Evolutionary conservation across 192 early-diverging fungal species (phyloP).

Genomic region (Coemansia furcata): DNA sequence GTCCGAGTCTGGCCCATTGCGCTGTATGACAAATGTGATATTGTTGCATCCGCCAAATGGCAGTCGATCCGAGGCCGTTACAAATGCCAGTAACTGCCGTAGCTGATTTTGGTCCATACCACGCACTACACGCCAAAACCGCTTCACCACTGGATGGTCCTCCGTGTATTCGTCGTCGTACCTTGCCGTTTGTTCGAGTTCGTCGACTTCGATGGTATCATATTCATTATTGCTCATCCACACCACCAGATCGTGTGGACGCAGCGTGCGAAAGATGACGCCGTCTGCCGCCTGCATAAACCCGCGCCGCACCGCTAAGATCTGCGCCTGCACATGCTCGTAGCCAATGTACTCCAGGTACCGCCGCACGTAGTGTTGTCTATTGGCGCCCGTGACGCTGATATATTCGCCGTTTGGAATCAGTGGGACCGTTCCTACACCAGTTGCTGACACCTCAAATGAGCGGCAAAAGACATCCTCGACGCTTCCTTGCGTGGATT

Average conservation of each 20-base stretch:
- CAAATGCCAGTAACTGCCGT: constrained; percentile 78
- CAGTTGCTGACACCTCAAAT: constrained; percentile 68
- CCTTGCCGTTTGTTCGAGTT: constrained; percentile 65
- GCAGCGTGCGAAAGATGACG: constrained; percentile 34
- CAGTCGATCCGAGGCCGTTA: constrained; percentile 87
- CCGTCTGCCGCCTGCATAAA: constrained; percentile 62
- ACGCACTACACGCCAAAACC: constrained; percentile 86
- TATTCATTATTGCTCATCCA: constrained; percentile 61
- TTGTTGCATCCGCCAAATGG: constrained; percentile 77
- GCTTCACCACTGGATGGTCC: constrained; percentile 62
- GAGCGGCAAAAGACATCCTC: constrained; percentile 78
- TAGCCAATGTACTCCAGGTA: constrained; percentile 70
- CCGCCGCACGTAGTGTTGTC: constrained; percentile 66
- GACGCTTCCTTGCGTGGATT: constrained; percentile 59
- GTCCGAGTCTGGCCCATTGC: constrained; percentile 91
- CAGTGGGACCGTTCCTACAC: constrained; percentile 58
- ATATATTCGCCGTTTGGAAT: constrained; percentile 60
- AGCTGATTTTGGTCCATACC: constrained; percentile 61
- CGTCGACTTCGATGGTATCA: constrained; percentile 62
- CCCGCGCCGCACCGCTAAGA: constrained; percentile 74
- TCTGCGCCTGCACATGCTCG: constrained; percentile 59
- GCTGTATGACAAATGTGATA: constrained; percentile 88
- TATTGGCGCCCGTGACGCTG: constrained; percentile 77
- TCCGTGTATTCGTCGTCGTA: constrained; percentile 85
- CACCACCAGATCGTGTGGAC: constrained; percentile 71